These are phyloP conservation scores for Acanthamoeba royreba DNA, from an alignment of 208 protist genomes.

Conservation along the genomic window DNA sequence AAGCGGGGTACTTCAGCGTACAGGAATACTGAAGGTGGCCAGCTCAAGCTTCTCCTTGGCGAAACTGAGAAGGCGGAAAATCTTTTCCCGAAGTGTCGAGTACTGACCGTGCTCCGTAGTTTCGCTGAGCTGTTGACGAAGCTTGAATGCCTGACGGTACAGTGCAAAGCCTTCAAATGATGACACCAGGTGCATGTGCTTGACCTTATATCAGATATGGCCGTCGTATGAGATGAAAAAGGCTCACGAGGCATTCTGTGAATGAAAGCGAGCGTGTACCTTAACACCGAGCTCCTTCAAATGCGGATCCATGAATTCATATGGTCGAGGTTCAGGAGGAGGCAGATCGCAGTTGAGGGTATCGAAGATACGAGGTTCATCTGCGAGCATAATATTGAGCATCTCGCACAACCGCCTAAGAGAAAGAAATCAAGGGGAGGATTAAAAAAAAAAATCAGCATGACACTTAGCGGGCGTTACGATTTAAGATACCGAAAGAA, in stretches of 20 bases:
- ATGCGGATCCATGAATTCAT: slow-evolving; percentile 39
- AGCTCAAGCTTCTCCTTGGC: slow-evolving; percentile 17
- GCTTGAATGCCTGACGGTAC: background rate
- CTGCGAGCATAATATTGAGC: slow-evolving; percentile 32
- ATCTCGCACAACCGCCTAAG: slow-evolving; percentile 19
- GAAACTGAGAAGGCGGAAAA: slow-evolving; percentile 1
- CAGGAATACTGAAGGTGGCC: background rate
- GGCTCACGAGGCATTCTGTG: background rate
- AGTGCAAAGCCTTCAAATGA: background rate
- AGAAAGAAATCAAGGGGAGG: background rate
- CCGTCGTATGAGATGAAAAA: background rate
- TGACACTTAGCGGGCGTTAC: background rate
- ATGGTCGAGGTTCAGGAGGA: background rate
- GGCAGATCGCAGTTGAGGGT: background rate
- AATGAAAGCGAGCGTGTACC: background rate
- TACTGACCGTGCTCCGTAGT: background rate
- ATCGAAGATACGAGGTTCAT: slow-evolving; percentile 20
- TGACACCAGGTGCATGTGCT: slow-evolving; percentile 4
- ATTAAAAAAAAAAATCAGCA: no score
- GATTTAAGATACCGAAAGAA: background rate
- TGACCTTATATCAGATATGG: background rate
- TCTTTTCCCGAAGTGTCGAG: background rate
- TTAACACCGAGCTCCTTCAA: background rate
- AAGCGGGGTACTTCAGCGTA: no score
- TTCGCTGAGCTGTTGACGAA: background rate